Evolutionary conservation across 2,329 filamentous ascomycete genomes (phyloP), one percentile per base, ranked within the genome.

Genomic region (Lomentospora prolificans): DNA sequence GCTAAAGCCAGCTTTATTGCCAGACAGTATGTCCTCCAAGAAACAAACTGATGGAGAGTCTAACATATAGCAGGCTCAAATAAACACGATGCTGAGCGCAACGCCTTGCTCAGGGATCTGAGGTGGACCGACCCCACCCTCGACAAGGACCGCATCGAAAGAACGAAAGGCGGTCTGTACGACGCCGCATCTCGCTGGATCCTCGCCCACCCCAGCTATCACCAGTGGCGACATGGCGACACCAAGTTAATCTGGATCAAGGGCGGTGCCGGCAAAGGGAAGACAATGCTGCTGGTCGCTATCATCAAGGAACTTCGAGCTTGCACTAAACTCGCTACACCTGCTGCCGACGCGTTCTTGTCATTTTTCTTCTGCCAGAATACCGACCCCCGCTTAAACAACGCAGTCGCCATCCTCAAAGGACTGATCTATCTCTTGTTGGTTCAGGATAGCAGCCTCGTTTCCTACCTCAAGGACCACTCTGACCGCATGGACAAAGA

Each of bases 361-460:
- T 55, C 51, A 2, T 72, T 63, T 57, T 74, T 74, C 62, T 72
- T 77, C 62, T 78, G 70, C 60, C 68, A 79, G 59, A 63, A 64
- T 7, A 68, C 67, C 3, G 61, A 75, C 46, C 17, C 57, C 0
- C 56, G 60, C 0, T 39, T 74, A 24, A 75, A 73, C 57, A 72
- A 60, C 50, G 69, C 70, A 0, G 66, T 60, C 0, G 64, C 72
- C 1, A 68, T 76, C 0, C 59, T 79, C 1, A 67, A 70, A 0
- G 72, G 75, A 0, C 63, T 79, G 0, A 64, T 77, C 0, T 74
- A 67, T 44, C 27, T 70, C 8, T 63, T 80, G 0, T 51, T 72
- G 1, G 44, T 55, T 0, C 61, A 72, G 55, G 59, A 71, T 1
- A 62, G 62, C 19, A 58, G 57, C 1, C 64, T 76, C 0, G 55